Conservation (phyloP, 2,329 filamentous ascomycete genomes). For the Colletotrichum truncatum region DNA sequence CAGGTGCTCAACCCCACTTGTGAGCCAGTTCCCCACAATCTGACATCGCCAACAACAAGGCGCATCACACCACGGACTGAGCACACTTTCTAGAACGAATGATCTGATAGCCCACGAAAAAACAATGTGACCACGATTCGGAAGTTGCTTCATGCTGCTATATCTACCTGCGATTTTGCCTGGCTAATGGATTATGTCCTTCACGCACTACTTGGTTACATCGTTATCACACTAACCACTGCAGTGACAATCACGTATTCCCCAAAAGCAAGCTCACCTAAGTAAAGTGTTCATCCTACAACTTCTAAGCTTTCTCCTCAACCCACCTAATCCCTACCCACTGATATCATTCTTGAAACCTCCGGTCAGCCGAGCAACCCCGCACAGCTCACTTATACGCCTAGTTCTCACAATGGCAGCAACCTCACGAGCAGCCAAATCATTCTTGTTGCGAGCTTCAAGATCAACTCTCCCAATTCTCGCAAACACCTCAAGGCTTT, state of each 20-base stretch:
- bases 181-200: too few relatives aligned
- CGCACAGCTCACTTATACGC: not conserved
- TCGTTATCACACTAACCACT: too few relatives aligned
- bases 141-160: too few relatives aligned
- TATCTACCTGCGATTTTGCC: too few relatives aligned
- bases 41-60: not conserved
- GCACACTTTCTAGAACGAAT: not conserved
- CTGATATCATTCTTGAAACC: not conserved
- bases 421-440: not conserved
- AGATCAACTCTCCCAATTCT: not conserved
- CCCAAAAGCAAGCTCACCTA: too few relatives aligned
- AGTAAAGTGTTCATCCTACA: too few relatives aligned
- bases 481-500: not conserved
- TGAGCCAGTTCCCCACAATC: not conserved
- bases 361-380: conserved; percentile 2
- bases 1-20: not conserved
- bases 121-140: too few relatives aligned
- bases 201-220: too few relatives aligned
- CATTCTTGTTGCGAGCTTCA: not conserved
- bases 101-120: conserved; percentile 8
- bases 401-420: conserved; percentile 2
- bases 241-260: too few relatives aligned
- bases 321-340: not conserved
- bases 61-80: not conserved
- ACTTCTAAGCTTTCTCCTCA: too few relatives aligned